Conservation (phyloP, 1,284 basidiomycete genomes). For the Marasmius oreades region DNA sequence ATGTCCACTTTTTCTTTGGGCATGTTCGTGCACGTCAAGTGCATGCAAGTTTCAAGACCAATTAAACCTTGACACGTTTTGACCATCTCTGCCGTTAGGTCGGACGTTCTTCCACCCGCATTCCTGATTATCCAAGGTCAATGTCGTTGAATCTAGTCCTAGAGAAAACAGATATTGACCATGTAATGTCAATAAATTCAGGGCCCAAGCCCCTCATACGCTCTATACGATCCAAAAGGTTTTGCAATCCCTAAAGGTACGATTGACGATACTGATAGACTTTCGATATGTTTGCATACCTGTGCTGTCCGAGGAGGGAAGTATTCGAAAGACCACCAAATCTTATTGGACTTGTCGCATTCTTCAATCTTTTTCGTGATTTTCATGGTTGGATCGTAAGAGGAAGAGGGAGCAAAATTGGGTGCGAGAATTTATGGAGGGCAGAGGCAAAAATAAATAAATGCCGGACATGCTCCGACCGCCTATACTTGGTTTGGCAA, state of each 20-base stretch:
- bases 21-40: slow-evolving; percentile 99
- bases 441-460: neutral
- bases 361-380: slow-evolving; percentile 88
- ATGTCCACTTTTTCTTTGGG: slow-evolving; percentile 91
- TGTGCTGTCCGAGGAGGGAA: slow-evolving; percentile 95
- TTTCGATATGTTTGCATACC: slow-evolving; percentile 56
- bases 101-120: slow-evolving; percentile 92
- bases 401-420: slow-evolving; percentile 17
- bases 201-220: slow-evolving; percentile 95
- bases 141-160: slow-evolving; percentile 10
- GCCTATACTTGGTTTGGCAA: too few species aligned
- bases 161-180: slow-evolving; percentile 45
- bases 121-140: slow-evolving; percentile 57
- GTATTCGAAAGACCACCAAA: slow-evolving; percentile 97
- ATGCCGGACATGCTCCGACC: too few species aligned
- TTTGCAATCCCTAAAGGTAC: slow-evolving; percentile 88
- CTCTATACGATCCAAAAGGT: slow-evolving; percentile 94
- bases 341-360: slow-evolving; percentile 75
- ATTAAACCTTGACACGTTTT: slow-evolving; percentile 92
- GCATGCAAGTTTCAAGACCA: slow-evolving; percentile 97
- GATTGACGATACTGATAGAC: too few species aligned
- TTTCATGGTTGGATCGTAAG: slow-evolving; percentile 59
- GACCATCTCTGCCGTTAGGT: slow-evolving; percentile 92
- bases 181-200: slow-evolving; percentile 98
- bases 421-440: neutral